Evolutionary conservation across 192 early-diverging fungal genomes (phyloP), one percentile per base, ranked within the genome.

Genomic region (Umbelopsis isabellina): DNA sequence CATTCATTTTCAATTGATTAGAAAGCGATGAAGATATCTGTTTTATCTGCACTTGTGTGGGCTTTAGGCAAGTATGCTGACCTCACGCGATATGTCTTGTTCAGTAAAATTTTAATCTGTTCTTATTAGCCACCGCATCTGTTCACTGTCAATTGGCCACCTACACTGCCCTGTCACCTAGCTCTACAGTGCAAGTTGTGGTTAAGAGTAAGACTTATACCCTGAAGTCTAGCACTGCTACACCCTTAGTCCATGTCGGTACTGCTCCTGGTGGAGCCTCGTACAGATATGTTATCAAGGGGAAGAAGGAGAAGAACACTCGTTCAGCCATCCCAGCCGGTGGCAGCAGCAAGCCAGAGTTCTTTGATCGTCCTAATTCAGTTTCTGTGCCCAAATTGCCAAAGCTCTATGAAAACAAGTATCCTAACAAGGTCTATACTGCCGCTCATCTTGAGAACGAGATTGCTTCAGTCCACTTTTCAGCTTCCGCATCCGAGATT

Each of bases 201-300:
- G 55, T 61, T 4, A 61, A 61, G 55, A 61, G 55, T 25, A 61
- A 61, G 55, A 61, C 55, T 35, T 61, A 61, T 12, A 61, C 55
- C 6, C 7, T 61, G 12, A 61, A 61, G 15, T 61, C 30, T 15
- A 35, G 27, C 3, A 61, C 55, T 13, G 55, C 55, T 35, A 61
- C 55, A 2, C 55, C 55, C 33, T 16, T 61, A 16, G 55, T 61
- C 25, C 55, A 61, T 18, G 55, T 61, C 8, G 55, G 55, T 8
- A 61, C 55, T 2, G 55, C 55, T 33, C 55, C 55, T n/a, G 55
- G 55, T 61, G 55, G 55, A 11, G 21, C 55, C 13, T 61, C 55
- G 12, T 61, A 61, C 30, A 25, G 55, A 25, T 61, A 61, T 33
- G 55, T 61, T 12, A 61, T 61, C 30, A 61, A 61, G 25, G 55